These are phyloP conservation scores for Wickerhamomyces queroliae DNA, from an alignment of 805 yeast genomes.

Conservation along the genomic window DNA sequence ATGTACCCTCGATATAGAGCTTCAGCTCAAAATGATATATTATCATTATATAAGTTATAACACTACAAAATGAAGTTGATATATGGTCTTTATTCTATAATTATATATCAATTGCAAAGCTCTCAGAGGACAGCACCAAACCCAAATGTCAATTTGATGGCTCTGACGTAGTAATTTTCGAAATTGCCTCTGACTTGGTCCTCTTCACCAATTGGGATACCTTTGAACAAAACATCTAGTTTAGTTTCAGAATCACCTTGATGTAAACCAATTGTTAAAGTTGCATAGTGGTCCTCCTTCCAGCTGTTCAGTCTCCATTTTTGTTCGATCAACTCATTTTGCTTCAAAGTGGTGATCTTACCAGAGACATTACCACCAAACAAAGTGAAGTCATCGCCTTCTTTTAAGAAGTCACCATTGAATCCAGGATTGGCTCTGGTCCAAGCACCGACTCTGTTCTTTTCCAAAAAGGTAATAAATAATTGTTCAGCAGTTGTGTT, in stretches of 20 bases:
- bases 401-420: constrained; percentile 37
- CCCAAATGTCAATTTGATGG: constrained; percentile 90
- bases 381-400: constrained; percentile 57
- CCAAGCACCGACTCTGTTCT: constrained; percentile 85
- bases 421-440: constrained; percentile 63
- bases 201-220: constrained; percentile 95
- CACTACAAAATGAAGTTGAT: neutral
- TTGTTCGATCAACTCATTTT: constrained; percentile 57
- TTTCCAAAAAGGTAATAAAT: constrained; percentile 70
- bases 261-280: constrained; percentile 55
- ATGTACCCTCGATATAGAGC: no score
- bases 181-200: constrained; percentile 81
- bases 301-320: constrained; percentile 87
- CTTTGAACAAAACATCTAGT: constrained; percentile 71
- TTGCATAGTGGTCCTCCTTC: constrained; percentile 80
- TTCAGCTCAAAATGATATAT: no score
- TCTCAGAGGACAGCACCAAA: constrained; percentile 81
- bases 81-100: neutral
- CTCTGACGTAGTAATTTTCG: constrained; percentile 81
- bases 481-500: constrained; percentile 85
- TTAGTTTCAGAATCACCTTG: constrained; percentile 84
- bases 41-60: neutral
- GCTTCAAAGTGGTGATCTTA: constrained; percentile 52
- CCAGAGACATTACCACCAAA: constrained; percentile 90
- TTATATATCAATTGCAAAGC: neutral